phyloP scores from a whole-genome alignment of 176 grass and related monocot species.

The Zoysia japonica region DNA sequence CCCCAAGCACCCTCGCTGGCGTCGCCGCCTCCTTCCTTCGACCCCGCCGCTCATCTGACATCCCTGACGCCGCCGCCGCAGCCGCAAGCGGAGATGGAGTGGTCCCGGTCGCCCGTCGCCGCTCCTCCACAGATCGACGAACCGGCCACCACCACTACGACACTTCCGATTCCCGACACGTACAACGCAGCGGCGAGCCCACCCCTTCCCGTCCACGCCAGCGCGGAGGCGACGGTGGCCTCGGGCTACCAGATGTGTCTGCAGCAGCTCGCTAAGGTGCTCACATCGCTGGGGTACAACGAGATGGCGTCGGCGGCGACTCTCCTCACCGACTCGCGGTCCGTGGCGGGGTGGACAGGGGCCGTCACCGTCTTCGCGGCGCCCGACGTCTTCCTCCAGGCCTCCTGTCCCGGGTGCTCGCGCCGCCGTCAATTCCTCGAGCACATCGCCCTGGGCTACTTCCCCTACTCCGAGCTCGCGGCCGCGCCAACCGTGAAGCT shows the following conservation, averaged over 20 bases:
- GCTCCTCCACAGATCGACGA: not conserved
- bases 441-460: constrained; percentile 69
- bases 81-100: not conserved
- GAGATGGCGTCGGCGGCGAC: constrained; percentile 57
- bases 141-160: not conserved
- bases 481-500: constrained; percentile 48
- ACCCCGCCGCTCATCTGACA: not conserved
- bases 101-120: not conserved
- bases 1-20: constrained; percentile 8
- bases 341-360: constrained; percentile 45
- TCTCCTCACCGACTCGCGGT: constrained; percentile 33
- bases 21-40: not conserved
- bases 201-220: not conserved
- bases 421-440: constrained; percentile 53
- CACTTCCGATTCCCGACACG: not conserved
- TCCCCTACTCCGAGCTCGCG: constrained; percentile 50
- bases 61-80: not conserved
- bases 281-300: constrained; percentile 64
- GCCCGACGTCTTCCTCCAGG: constrained; percentile 47
- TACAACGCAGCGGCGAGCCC: not conserved
- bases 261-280: constrained; percentile 48
- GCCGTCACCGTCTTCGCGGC: constrained; percentile 67
- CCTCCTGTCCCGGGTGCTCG: constrained; percentile 52
- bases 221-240: not conserved
- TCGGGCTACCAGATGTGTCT: constrained; percentile 11